These are phyloP conservation scores for Diaporthe aspalathi DNA, from an alignment of 2,329 filamentous ascomycete genomes.

Conservation along the genomic window DNA sequence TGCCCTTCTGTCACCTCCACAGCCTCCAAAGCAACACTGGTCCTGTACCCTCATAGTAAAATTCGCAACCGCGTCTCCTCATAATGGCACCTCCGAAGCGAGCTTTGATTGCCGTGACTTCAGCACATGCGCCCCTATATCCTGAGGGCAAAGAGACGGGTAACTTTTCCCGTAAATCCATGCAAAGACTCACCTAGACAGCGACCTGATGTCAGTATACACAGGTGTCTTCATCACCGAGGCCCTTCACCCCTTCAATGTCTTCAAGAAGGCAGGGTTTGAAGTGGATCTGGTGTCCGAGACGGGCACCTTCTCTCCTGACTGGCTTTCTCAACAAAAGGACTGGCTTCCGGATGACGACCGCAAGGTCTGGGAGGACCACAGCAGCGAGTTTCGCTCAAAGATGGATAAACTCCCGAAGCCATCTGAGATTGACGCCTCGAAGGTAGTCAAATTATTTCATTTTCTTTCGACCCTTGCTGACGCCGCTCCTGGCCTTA, in stretches of 20 bases:
- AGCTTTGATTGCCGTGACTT: neutral
- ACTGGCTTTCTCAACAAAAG: conserved; percentile 17
- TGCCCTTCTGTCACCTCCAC: neutral
- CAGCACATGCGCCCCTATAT: neutral
- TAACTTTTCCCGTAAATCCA: neutral
- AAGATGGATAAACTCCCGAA: conserved; percentile 3
- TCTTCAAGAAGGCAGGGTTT: neutral
- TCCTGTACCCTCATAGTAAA: neutral
- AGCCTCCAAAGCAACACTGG: neutral
- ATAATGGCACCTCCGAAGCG: neutral
- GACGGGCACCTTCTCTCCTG: conserved; percentile 1
- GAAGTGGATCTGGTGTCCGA: neutral
- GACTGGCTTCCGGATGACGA: conserved; percentile 2
- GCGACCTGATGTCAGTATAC: neutral
- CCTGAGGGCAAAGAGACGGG: neutral
- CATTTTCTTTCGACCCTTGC: accelerated
- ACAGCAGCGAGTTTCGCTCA: conserved; percentile 3
- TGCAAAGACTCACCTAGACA: accelerated
- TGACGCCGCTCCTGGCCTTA: too few species aligned
- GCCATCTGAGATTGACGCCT: neutral
- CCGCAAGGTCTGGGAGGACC: neutral
- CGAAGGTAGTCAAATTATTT: neutral
- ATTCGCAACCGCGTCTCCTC: too few species aligned
- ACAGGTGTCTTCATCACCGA: neutral
- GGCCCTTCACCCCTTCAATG: conserved; percentile 7